These are phyloP conservation scores for Rhynchosporium graminicola DNA, from an alignment of 2,329 filamentous ascomycete genomes.

Conservation along the genomic window DNA sequence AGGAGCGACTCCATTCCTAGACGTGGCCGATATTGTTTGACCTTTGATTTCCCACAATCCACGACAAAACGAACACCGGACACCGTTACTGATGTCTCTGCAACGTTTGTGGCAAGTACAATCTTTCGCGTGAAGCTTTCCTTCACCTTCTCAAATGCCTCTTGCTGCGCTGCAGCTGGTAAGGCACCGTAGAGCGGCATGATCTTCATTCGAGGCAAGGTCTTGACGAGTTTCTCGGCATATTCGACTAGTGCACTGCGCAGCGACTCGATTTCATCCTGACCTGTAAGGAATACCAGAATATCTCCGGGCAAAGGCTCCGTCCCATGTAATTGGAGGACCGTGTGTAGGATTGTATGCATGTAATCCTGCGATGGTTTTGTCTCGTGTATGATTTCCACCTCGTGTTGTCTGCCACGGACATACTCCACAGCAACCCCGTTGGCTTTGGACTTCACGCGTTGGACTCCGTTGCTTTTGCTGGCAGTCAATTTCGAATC, in stretches of 20 bases:
- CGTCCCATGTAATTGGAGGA: slow-evolving; percentile 83
- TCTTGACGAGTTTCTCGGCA: slow-evolving; percentile 67
- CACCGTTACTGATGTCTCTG: slow-evolving; percentile 97
- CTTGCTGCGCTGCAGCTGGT: slow-evolving; percentile 81
- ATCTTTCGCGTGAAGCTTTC: slow-evolving; percentile 79
- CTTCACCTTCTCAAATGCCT: slow-evolving; percentile 76
- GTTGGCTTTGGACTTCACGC: slow-evolving; percentile 27
- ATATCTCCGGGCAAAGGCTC: slow-evolving; percentile 94
- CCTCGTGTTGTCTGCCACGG: slow-evolving; percentile 83
- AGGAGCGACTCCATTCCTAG: slow-evolving; percentile 89
- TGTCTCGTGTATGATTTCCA: slow-evolving; percentile 73
- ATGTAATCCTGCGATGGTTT: slow-evolving; percentile 78
- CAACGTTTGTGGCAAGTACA: slow-evolving; percentile 93
- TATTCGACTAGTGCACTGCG: slow-evolving; percentile 82
- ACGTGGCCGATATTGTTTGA: slow-evolving; percentile 84
- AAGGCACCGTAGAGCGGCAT: slow-evolving; percentile 89
- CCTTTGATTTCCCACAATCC: slow-evolving; percentile 90
- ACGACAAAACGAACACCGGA: slow-evolving; percentile 89
- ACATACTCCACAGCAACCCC: slow-evolving; percentile 54
- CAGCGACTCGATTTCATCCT: slow-evolving; percentile 85
- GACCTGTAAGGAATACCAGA: slow-evolving; percentile 86
- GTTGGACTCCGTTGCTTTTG: slow-evolving; percentile 3
- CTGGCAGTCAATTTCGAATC: slow-evolving; percentile 22
- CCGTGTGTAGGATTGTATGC: slow-evolving; percentile 75
- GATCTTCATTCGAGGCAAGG: slow-evolving; percentile 71